Base-by-base conservation (phyloP, 164 flowering plant species). In the Chloranthus sessilifolius region DNA sequence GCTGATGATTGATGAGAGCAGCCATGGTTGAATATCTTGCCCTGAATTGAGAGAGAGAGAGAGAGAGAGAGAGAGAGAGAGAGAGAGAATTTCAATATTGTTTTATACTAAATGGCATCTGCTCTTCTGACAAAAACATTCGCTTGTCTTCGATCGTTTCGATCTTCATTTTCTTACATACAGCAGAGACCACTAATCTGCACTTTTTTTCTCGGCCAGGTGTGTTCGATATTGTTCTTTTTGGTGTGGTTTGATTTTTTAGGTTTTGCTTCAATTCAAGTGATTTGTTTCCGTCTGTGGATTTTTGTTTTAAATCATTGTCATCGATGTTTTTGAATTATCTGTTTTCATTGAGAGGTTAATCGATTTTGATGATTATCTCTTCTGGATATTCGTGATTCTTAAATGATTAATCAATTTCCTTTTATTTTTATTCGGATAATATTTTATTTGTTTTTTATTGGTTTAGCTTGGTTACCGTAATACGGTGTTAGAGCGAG, bases 91-190 rank as follows among this genome's bases (percentile, higher is more conserved):
- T 31, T 17, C 22, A 16, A 45, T 3, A 1, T 45, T 17, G 4
- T 47, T 14, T 26, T n/a, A n/a, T 7, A 7, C 17, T 39, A 51
- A 48, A 82, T 83, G 90, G 86, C 82, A 43, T 65, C 86, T 3
- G 16, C 80, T 39, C 54, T 74, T 50, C 43, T 76, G 28, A 55
- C 69, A 8, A 73, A 67, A 56, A 50, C 75, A 26, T 52, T 80
- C 3, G 53, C 63, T 31, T 67, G 72, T 29, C 61, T 56, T 43
- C 74, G 77, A 20, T 47, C 72, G 43, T 6, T 69, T 65, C 76
- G 60, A 11, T 60, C 75, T 49, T 47, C 72, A 3, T 7, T 49
- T 4, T 37, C 70, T 37, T 41, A 53, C 41, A 1, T 56, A 3
- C 65, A 48, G 16, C 65, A 48, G 16, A 71, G 64, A n/a, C 67